Evolutionary conservation across 164 flowering plant species (phyloP), one percentile per base, ranked within the genome.

Genomic region (Amborella trichopoda): DNA sequence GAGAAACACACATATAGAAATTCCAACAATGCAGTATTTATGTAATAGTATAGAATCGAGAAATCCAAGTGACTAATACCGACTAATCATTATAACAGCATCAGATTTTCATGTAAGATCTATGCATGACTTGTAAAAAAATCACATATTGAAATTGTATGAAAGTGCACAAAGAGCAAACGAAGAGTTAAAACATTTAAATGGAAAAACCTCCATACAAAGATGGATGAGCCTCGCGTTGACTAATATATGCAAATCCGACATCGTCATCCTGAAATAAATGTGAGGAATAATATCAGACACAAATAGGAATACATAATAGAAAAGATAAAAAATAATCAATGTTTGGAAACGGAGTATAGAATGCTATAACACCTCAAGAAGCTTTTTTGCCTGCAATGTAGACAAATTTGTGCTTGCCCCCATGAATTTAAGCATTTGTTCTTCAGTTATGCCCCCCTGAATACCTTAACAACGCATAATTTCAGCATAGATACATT

Each of bases 361-460:
- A n/a, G 21, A 39, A 28, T 49, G 12, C 36, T 44, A 18, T 28
- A 32, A 24, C 40, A 93, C 99, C 99, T 93, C 99, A 48, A 93
- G 77, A 54, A 88, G 81, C 57, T 54, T 48, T 62, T 85, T 88
- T 20, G 95, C 95, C 61, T 85, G 94, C 53, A 58, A 56, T 0
- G 76, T 68, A 18, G 87, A 63, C 57, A 93, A 54, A 46, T 57
- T 61, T 28, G 95, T 85, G 55, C 85, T 78, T 57, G 97, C 97
- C 52, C 99, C 99, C 87, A 93, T 83, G 67, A 77, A 83, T 54
- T 72, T 83, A 59, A 93, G 65, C 99, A 88, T 83, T 61, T 93
- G 99, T 52, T 81, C 99, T 65, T 93, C 99, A 34, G 97, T 87
- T 49, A 93, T 47, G 26, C 99, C 99, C 3, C 97, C 99, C 99